These are phyloP conservation scores for Auriscalpium microsporum DNA, from an alignment of 768 basidiomycete species.

Conservation along the genomic window DNA sequence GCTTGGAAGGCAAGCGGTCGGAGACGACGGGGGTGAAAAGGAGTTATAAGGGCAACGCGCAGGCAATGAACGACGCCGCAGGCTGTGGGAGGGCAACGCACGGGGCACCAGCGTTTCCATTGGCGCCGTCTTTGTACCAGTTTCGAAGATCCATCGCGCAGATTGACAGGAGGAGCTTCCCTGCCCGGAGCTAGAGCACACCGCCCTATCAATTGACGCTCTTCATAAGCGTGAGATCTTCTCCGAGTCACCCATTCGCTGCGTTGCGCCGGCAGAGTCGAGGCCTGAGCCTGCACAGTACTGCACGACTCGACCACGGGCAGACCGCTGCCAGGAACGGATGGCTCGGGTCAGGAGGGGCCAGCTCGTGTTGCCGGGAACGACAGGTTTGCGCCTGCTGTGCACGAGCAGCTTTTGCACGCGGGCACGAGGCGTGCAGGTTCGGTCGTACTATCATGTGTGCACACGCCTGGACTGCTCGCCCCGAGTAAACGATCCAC, in stretches of 20 bases:
- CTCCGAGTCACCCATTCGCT: too few relatives aligned
- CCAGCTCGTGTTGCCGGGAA: neutral
- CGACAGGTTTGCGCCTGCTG: too few relatives aligned
- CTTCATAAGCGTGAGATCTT: too few relatives aligned
- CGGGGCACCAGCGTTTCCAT: too few relatives aligned
- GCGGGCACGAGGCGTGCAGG: neutral
- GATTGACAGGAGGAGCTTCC: too few relatives aligned
- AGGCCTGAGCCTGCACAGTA: too few relatives aligned
- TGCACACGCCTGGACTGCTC: neutral
- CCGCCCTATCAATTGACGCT: too few relatives aligned
- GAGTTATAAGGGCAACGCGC: neutral
- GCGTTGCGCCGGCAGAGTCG: too few relatives aligned
- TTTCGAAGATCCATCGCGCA: too few relatives aligned
- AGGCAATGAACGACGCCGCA: neutral
- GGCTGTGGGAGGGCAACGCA: neutral
- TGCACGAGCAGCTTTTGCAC: neutral
- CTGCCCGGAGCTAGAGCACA: too few relatives aligned
- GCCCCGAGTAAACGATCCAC: neutral
- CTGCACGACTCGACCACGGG: too few relatives aligned
- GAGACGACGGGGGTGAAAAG: neutral
- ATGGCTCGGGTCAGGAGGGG: neutral
- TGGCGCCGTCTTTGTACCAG: too few relatives aligned
- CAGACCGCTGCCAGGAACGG: neutral
- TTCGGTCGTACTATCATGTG: neutral
- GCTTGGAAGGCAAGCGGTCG: neutral